Evolutionary conservation across 306 rosid species (phyloP).

Genomic region (Fragaria iinumae): DNA sequence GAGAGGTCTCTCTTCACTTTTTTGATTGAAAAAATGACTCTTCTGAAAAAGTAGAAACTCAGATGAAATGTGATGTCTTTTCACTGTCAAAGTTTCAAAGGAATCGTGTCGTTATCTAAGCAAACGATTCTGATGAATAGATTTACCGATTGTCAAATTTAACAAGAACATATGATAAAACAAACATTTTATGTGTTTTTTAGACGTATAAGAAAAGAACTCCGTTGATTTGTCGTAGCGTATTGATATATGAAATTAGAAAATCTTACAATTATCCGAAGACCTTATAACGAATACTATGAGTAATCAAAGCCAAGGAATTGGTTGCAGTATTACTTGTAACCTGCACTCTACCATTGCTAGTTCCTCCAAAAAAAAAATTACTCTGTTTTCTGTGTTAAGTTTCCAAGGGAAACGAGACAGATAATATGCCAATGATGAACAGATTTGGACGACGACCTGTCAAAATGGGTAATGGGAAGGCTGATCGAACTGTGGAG

Average conservation of each 20-base stretch:
- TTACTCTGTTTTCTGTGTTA: neutral
- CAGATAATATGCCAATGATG: constrained; percentile 25
- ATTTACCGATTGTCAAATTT: neutral
- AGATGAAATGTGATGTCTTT: neutral
- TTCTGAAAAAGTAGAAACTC: neutral
- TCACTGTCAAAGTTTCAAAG: neutral
- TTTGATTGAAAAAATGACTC: neutral
- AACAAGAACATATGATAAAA: no score
- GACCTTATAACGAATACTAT: no score
- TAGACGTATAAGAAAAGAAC: no score
- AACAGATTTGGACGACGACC: constrained; percentile 27
- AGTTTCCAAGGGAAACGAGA: constrained; percentile 3
- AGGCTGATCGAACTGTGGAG: neutral
- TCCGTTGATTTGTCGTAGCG: no score
- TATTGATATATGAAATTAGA: no score
- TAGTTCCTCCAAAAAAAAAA: neutral
- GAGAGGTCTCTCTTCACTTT: neutral
- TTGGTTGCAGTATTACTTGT: neutral
- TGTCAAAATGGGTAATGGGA: constrained; percentile 16
- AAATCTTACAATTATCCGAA: no score
- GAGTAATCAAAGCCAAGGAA: neutral
- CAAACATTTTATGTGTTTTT: no score
- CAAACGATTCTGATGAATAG: neutral
- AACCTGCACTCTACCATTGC: neutral
- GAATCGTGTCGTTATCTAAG: neutral